Evolutionary conservation across 2,329 filamentous ascomycete genomes (phyloP).

Genomic region (Colletotrichum sansevieriae): DNA sequence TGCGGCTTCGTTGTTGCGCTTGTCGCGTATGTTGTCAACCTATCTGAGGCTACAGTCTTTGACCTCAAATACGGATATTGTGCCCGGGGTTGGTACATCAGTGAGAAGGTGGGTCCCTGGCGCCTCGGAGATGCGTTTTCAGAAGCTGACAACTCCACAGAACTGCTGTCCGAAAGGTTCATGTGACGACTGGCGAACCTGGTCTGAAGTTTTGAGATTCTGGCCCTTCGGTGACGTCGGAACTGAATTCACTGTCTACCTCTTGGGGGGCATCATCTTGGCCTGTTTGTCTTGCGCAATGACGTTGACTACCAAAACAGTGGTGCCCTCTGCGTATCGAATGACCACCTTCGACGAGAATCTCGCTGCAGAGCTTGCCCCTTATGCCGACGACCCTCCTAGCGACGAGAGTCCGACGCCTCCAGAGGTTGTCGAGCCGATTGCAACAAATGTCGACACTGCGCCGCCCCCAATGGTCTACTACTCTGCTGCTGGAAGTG

Average conservation of each 20-base stretch:
- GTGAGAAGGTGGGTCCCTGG: slow-evolving; percentile 69
- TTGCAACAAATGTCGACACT: slow-evolving; percentile 48
- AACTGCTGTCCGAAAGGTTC: slow-evolving; percentile 66
- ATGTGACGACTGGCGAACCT: slow-evolving; percentile 69
- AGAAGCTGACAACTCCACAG: slow-evolving; percentile 48
- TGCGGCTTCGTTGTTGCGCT: slow-evolving; percentile 89
- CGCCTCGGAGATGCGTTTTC: no score
- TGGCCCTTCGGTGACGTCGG: slow-evolving; percentile 64
- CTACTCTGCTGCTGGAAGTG: slow-evolving; percentile 95
- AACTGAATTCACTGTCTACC: slow-evolving; percentile 84
- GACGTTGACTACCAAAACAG: slow-evolving; percentile 91
- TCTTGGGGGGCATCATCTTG: slow-evolving; percentile 77
- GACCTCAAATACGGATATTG: slow-evolving; percentile 95
- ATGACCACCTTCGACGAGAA: slow-evolving; percentile 94
- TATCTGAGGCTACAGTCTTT: slow-evolving; percentile 87
- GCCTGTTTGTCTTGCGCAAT: slow-evolving; percentile 81
- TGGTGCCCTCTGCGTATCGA: slow-evolving; percentile 89
- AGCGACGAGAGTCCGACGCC: slow-evolving; percentile 61
- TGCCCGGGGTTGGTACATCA: slow-evolving; percentile 75
- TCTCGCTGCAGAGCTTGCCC: slow-evolving; percentile 72
- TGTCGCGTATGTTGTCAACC: slow-evolving; percentile 89
- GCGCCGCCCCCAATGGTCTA: slow-evolving; percentile 83
- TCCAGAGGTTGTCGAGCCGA: slow-evolving; percentile 53
- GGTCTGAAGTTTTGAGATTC: slow-evolving; percentile 64
- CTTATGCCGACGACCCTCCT: slow-evolving; percentile 53